Conservation (phyloP, 2,329 filamentous ascomycete genomes). For the Polychaeton citri region DNA sequence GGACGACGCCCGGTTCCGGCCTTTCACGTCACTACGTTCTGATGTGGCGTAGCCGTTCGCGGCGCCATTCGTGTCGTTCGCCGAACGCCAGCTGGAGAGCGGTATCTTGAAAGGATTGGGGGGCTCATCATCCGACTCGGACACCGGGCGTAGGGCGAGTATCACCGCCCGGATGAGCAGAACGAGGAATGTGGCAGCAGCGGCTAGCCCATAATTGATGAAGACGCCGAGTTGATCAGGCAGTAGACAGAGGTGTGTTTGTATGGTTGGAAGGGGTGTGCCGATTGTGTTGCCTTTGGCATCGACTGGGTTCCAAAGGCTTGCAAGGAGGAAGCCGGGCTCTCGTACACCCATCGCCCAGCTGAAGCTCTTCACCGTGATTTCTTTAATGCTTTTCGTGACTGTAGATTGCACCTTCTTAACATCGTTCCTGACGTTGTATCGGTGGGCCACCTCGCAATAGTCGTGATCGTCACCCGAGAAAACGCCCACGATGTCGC, state of each 20-base stretch:
- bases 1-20: conserved; percentile 19
- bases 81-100: conserved; percentile 6
- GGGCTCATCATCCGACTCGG: conserved; percentile 1
- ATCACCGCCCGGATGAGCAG: conserved; percentile 33
- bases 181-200: conserved; percentile 38
- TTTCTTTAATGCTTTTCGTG: conserved; percentile 46
- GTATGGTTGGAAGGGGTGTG: conserved; percentile 46
- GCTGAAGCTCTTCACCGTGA: conserved; percentile 88
- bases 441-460: conserved; percentile 72
- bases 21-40: conserved; percentile 9
- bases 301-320: conserved; percentile 84
- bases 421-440: conserved; percentile 11
- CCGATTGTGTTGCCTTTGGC: conserved; percentile 21
- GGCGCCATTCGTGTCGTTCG: conserved; percentile 6
- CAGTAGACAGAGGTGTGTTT: conserved; percentile 81
- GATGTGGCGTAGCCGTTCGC: conserved; percentile 14
- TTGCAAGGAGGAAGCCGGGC: conserved; percentile 78
- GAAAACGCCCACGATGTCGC: conserved; percentile 74
- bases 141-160: conserved; percentile 14
- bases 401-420: conserved; percentile 25
- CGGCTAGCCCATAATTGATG: conserved; percentile 58
- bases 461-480: conserved; percentile 98
- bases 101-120: conserved; percentile 3
- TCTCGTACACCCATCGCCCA: conserved; percentile 92
- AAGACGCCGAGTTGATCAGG: conserved; percentile 80